Base-by-base conservation (phyloP, 2,329 filamentous ascomycete genomes). In the Colletotrichum musae region DNA sequence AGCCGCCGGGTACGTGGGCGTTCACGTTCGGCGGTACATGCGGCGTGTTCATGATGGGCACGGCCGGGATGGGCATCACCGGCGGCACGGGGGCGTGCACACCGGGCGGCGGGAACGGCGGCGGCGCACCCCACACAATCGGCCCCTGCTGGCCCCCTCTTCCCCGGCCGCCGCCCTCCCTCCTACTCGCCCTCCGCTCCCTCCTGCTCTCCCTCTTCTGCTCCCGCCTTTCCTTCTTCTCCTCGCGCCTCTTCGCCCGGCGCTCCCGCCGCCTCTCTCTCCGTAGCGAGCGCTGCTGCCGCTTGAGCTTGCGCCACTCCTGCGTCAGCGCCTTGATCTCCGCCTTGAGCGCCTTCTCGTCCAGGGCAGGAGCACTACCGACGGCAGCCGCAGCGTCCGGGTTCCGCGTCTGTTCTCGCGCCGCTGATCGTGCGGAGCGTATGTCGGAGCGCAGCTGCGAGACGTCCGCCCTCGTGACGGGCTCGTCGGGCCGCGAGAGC, bases 401-500 rank as follows among this genome's bases (percentile, higher is more conserved):
- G n/a, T 54, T 21, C 12, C 43, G 41, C 26, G 57, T 47, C 41
- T 62, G 48, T 18, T 59, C 53, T 47, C 45, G n/a, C 32, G 57
- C 41, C 16, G 68, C 58, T 5, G 62, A 39, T 10, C 47, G 21
- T 5, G 58, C 54, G 24, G 62, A 39, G 21, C 64, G 59, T 53
- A 41, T 45, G 41, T 57, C 41, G 48, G 58, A 24, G 24, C 67
- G 63, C n/a, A 70, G 21, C 36, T 58, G 62, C 43, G 57, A 78
- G 3, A 89, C 76, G 28, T 82, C 81, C 5, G 80, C 78, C 68
- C 79, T 84, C 9, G 84, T 87, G 70, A 87, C 82, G 6, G 82
- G 80, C 58, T 86, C 80, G 0, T 87, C 83, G 0, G 87, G 86
- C 45, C 83, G 80, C 9, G 81, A 77, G 2, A 87, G 80, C 86